phyloP scores from a whole-genome alignment of 163 green algal genomes.

The Volvox carteri region DNA sequence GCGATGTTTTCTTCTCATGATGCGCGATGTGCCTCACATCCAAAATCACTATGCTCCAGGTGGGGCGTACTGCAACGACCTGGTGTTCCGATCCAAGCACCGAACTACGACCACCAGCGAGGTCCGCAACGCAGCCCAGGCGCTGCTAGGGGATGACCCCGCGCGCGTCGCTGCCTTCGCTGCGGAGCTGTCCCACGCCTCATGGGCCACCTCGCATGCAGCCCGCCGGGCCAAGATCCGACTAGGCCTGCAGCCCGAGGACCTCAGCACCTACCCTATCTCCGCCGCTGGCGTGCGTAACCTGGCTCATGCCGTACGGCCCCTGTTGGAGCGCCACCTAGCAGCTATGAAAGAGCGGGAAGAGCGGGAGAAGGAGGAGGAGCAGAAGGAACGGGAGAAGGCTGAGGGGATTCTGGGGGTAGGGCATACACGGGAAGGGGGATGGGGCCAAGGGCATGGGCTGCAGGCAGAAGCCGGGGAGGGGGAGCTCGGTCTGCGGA shows the following conservation, averaged over 20 bases:
- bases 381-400: neutral
- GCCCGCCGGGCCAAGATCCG: neutral
- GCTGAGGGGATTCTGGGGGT: neutral
- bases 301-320: neutral
- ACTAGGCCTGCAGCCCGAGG: neutral
- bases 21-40: no score
- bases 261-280: neutral
- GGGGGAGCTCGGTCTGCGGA: neutral
- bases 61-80: neutral
- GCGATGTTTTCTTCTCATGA: no score
- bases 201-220: neutral
- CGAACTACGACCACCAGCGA: neutral
- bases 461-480: neutral
- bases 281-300: neutral
- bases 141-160: neutral
- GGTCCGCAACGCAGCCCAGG: neutral
- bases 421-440: neutral
- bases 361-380: neutral
- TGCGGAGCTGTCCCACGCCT: neutral
- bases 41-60: neutral
- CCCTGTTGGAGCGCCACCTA: neutral
- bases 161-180: neutral
- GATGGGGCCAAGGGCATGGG: neutral
- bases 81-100: neutral
- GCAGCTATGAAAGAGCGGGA: neutral